Conservation (phyloP, 2,329 filamentous ascomycete genomes). For the Apiospora aurea region DNA sequence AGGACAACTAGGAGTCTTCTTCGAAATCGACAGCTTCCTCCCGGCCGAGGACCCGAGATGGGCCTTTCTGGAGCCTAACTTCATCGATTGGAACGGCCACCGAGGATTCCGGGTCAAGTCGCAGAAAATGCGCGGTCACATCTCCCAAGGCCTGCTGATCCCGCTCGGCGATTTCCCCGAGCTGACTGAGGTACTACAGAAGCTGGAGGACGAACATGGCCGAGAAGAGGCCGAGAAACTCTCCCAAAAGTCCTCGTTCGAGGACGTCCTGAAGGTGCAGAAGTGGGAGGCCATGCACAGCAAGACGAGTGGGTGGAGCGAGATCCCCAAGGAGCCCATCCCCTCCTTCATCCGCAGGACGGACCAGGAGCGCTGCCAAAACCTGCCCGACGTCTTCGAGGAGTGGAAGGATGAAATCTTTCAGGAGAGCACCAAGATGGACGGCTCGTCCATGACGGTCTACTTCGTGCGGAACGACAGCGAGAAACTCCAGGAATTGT, state of each 20-base stretch:
- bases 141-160: slow-evolving; percentile 39
- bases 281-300: slow-evolving; percentile 37
- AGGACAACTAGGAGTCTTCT: slow-evolving; percentile 37
- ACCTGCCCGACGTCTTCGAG: slow-evolving; percentile 33
- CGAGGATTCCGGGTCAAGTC: slow-evolving; percentile 36
- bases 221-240: slow-evolving; percentile 27
- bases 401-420: slow-evolving; percentile 36
- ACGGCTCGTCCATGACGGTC: slow-evolving; percentile 47
- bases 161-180: slow-evolving; percentile 33
- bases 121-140: slow-evolving; percentile 27
- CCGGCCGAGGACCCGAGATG: slow-evolving; percentile 33
- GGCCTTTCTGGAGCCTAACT: slow-evolving; percentile 29
- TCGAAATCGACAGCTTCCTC: slow-evolving; percentile 42
- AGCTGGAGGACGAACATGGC: slow-evolving; percentile 33
- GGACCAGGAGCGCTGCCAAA: slow-evolving; percentile 37
- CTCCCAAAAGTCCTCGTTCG: slow-evolving; percentile 34
- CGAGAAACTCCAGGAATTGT: slow-evolving; percentile 31
- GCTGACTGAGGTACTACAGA: slow-evolving; percentile 30
- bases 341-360: slow-evolving; percentile 38
- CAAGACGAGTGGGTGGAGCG: background rate
- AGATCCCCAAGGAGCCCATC: slow-evolving; percentile 27
- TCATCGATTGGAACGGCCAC: slow-evolving; percentile 30
- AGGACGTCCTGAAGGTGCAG: slow-evolving; percentile 35
- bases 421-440: slow-evolving; percentile 49
- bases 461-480: slow-evolving; percentile 44